These are phyloP conservation scores for Cyanidiococcus yangmingshanensis DNA, from an alignment of 23 red algal genomes.

Conservation along the genomic window DNA sequence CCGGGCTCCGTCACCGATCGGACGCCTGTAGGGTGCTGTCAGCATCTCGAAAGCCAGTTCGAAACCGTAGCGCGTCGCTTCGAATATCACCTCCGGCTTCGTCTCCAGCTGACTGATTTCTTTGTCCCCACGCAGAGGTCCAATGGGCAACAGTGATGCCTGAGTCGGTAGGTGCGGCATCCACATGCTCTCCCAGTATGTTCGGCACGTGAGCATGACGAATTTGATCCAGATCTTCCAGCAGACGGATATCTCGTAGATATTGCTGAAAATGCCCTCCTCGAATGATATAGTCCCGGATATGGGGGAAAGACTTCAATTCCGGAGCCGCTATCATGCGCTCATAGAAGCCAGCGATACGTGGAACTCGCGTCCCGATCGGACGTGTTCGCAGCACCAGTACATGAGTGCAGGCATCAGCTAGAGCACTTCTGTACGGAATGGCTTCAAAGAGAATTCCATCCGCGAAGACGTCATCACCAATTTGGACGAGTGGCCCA, in stretches of 20 bases:
- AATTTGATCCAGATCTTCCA: neutral
- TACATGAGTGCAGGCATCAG: conserved; percentile 54
- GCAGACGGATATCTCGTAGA: neutral
- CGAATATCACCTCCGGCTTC: conserved; percentile 33
- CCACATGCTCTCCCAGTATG: neutral
- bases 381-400: conserved; percentile 58
- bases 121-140: conserved; percentile 18
- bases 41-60: conserved; percentile 49
- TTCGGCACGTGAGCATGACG: conserved; percentile 18
- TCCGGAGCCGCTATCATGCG: conserved; percentile 42
- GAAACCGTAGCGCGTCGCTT: conserved; percentile 49
- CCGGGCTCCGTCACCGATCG: neutral
- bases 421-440: conserved; percentile 50
- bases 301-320: neutral
- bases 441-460: conserved; percentile 58
- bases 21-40: neutral
- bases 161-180: neutral
- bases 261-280: conserved; percentile 8
- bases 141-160: conserved; percentile 36
- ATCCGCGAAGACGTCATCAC: conserved; percentile 44
- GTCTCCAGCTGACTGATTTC: conserved; percentile 46
- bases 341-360: conserved; percentile 51
- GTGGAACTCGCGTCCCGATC: conserved; percentile 23
- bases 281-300: conserved; percentile 6
- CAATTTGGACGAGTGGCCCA: conserved; percentile 48